Percentiles rank a stretch among this genome's conserved stretches.
These are phyloP conservation scores for Prillingera fragicola DNA, from an alignment of 1,284 basidiomycete genomes.

Conservation along the genomic window DNA sequence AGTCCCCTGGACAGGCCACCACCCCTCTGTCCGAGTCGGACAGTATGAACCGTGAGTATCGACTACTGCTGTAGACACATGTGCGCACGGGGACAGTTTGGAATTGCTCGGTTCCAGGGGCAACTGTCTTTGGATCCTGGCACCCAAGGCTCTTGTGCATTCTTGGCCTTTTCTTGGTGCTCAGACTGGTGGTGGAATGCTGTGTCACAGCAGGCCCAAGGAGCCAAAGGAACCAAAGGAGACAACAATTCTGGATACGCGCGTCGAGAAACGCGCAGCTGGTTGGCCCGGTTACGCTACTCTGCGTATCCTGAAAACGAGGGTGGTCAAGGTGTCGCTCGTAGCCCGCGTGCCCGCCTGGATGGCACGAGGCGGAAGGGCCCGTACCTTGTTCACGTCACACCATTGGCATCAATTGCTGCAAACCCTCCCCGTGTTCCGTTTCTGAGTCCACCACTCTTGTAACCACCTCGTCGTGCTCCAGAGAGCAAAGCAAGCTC, in stretches of 20 bases:
- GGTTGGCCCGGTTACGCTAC: background rate
- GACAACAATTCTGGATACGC: background rate
- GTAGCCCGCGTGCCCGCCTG: background rate
- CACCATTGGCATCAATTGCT: background rate
- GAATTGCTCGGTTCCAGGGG: background rate
- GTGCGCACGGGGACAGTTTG: background rate
- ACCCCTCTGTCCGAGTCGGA: background rate
- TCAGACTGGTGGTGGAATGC: background rate
- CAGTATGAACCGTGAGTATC: background rate
- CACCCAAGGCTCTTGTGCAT: background rate
- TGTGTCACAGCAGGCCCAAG: background rate
- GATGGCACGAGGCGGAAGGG: background rate
- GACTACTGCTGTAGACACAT: background rate
- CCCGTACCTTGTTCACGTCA: background rate
- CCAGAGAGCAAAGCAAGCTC: too few relatives aligned
- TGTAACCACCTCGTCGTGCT: background rate
- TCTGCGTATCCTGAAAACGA: background rate
- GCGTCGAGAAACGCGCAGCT: background rate
- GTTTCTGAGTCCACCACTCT: background rate
- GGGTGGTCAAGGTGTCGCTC: background rate
- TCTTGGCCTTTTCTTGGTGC: background rate
- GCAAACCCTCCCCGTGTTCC: background rate
- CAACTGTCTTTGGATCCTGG: background rate
- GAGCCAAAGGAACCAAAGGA: too few relatives aligned
- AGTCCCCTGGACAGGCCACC: background rate